phyloP scores from a whole-genome alignment of 2,329 filamentous ascomycete genomes.

The Scleromitrula shiraiana region DNA sequence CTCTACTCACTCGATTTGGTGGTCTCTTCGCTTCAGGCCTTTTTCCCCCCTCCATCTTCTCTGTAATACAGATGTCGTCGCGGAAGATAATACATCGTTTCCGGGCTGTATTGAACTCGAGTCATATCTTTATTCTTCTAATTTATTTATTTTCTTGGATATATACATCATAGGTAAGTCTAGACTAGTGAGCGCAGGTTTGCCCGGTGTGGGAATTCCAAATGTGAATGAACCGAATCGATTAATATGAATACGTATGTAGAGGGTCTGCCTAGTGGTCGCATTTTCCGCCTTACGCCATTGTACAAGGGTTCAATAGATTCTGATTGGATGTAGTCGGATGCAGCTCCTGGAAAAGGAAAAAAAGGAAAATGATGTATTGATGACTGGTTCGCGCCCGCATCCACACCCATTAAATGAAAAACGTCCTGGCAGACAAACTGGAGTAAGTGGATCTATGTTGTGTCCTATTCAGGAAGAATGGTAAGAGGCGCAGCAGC shows the following conservation, averaged over 20 bases:
- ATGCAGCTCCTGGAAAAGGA: not conserved
- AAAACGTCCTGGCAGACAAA: not conserved
- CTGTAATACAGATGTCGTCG: not conserved
- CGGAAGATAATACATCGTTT: not conserved
- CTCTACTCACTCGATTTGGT: too few relatives aligned
- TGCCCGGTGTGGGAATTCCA: too few relatives aligned
- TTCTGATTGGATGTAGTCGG: not conserved
- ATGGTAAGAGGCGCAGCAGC: constrained; percentile 4
- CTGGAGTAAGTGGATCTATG: not conserved
- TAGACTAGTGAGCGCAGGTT: too few relatives aligned
- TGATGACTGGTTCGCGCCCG: not conserved
- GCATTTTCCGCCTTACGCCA: constrained; percentile 17
- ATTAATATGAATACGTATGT: too few relatives aligned
- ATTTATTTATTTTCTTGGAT: too few relatives aligned
- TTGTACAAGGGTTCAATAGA: not conserved
- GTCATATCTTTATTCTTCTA: not conserved
- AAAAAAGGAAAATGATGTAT: not conserved
- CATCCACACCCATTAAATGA: not conserved
- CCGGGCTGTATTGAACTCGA: not conserved
- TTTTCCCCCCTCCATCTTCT: not conserved
- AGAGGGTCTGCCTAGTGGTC: constrained; percentile 15
- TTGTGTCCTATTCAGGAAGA: not conserved
- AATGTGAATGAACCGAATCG: too few relatives aligned
- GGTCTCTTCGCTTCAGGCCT: too few relatives aligned
- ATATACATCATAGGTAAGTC: not conserved